These are phyloP conservation scores for Kwoniella dejecticola DNA, from an alignment of 768 basidiomycete genomes.

Conservation along the genomic window DNA sequence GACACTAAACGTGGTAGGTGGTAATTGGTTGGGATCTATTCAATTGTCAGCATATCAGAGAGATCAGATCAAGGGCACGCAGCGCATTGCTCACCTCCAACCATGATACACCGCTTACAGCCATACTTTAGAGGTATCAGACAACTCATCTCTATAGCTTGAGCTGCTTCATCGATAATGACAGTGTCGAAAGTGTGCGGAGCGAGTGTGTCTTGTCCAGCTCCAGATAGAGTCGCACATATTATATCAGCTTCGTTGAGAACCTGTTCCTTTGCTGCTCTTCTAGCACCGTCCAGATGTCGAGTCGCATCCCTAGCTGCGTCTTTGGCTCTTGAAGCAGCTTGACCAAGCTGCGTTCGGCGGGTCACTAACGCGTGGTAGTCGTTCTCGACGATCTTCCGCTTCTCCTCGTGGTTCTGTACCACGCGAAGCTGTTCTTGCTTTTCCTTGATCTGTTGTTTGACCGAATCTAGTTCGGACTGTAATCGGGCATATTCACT, in stretches of 20 bases:
- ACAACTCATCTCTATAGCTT: slow-evolving; percentile 91
- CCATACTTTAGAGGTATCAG: slow-evolving; percentile 91
- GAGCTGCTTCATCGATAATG: slow-evolving; percentile 97
- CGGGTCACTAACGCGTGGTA: slow-evolving; percentile 68
- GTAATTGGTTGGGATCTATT: slow-evolving; percentile 69
- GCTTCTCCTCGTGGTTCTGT: slow-evolving; percentile 64
- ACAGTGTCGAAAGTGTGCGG: slow-evolving; percentile 87
- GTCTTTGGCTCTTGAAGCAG: slow-evolving; percentile 77
- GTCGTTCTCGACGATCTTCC: slow-evolving; percentile 68
- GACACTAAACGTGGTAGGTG: slow-evolving; percentile 79
- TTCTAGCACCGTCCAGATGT: slow-evolving; percentile 75
- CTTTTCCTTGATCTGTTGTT: slow-evolving; percentile 65
- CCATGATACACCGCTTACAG: slow-evolving; percentile 82
- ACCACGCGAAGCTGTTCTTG: slow-evolving; percentile 63
- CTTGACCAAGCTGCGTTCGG: slow-evolving; percentile 66
- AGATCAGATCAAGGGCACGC: slow-evolving; percentile 28
- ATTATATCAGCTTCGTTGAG: slow-evolving; percentile 87
- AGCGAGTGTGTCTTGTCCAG: slow-evolving; percentile 84
- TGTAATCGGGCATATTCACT: slow-evolving; percentile 66
- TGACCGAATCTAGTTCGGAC: slow-evolving; percentile 70
- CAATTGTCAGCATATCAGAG: slow-evolving; percentile 1
- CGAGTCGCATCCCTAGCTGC: slow-evolving; percentile 77
- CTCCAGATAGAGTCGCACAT: slow-evolving; percentile 87
- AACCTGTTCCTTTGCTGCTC: slow-evolving; percentile 73
- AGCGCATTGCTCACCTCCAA: slow-evolving; percentile 76